Evolutionary conservation across 2,329 filamentous ascomycete species (phyloP).

Genomic region (Seiridium cupressi): DNA sequence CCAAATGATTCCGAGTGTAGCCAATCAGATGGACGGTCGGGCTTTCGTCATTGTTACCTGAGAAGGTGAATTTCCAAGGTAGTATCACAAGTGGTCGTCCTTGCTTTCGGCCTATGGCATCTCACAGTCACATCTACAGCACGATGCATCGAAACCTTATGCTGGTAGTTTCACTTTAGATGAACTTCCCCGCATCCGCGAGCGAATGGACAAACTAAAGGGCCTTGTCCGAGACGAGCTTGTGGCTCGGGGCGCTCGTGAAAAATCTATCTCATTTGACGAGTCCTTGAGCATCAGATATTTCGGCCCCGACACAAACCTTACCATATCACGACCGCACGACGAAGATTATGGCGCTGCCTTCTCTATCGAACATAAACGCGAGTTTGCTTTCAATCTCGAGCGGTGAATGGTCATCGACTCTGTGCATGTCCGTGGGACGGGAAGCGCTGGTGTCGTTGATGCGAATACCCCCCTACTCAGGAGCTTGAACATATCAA

Average conservation of each 20-base stretch:
- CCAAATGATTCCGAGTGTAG: conserved; percentile 24
- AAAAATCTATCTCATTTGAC: conserved; percentile 13
- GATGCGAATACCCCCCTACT: conserved; percentile 12
- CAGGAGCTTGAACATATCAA: conserved; percentile 11
- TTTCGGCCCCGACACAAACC: conserved; percentile 45
- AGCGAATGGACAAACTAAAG: conserved; percentile 4
- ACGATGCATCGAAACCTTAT: conserved; percentile 12
- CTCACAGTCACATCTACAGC: conserved; percentile 14
- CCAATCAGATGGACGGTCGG: conserved; percentile 29
- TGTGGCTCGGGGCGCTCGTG: conserved; percentile 15
- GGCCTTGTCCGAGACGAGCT: conserved; percentile 35
- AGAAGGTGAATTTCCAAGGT: conserved; percentile 23
- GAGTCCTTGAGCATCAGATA: conserved; percentile 46
- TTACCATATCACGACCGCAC: conserved; percentile 41
- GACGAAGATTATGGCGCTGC: conserved; percentile 33
- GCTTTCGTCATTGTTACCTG: conserved; percentile 16
- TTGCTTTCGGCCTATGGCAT: conserved; percentile 33
- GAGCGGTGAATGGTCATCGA: conserved; percentile 36
- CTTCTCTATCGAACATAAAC: conserved; percentile 34
- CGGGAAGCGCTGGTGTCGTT: conserved; percentile 18
- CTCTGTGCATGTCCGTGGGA: conserved; percentile 31
- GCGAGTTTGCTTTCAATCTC: conserved; percentile 40
- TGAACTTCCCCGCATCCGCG: conserved; percentile 4
- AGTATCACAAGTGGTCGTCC: conserved; percentile 25
- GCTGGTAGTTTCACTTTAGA: conserved; percentile 10